Conservation (phyloP, 768 basidiomycete species). For the Xerocomellus intermedius region DNA sequence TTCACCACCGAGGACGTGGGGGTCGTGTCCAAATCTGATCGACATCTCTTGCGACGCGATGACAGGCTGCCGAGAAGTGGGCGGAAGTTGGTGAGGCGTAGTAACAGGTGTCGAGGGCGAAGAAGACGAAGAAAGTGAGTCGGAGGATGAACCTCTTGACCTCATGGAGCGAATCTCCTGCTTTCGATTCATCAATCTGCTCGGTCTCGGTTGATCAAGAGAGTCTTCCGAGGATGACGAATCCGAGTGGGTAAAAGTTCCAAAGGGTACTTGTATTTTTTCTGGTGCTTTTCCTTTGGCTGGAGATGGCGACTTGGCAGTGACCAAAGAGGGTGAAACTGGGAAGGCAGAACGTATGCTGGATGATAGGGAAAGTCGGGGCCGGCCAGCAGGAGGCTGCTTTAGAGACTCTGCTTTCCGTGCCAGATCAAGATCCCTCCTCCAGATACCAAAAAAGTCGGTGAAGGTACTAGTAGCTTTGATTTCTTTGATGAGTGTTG, state of each 20-base stretch:
- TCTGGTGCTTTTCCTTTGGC: constrained; percentile 16
- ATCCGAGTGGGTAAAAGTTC: constrained; percentile 16
- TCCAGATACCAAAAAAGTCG: constrained; percentile 81
- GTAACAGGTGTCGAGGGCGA: constrained; percentile 22
- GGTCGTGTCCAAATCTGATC: constrained; percentile 30
- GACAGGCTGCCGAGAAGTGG: constrained; percentile 18
- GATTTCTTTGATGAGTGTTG: constrained; percentile 65
- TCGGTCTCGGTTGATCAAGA: not conserved
- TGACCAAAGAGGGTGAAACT: constrained; percentile 24
- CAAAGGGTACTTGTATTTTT: not conserved
- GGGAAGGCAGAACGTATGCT: constrained; percentile 61
- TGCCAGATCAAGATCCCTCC: constrained; percentile 62
- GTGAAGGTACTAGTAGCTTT: constrained; percentile 54
- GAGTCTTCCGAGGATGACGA: constrained; percentile 28
- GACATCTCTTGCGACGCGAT: constrained; percentile 24
- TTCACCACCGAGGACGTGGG: constrained; percentile 17
- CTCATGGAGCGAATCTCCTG: constrained; percentile 4
- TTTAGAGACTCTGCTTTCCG: constrained; percentile 35
- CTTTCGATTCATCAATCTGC: constrained; percentile 6
- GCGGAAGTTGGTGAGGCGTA: constrained; percentile 15
- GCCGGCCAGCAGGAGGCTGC: constrained; percentile 20
- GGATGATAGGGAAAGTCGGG: constrained; percentile 47
- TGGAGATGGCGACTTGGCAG: constrained; percentile 5
- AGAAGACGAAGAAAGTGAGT: constrained; percentile 28
- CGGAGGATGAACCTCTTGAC: constrained; percentile 26